Conservation (phyloP, 805 yeast species). For the Jamesozyma jinghongensis region DNA sequence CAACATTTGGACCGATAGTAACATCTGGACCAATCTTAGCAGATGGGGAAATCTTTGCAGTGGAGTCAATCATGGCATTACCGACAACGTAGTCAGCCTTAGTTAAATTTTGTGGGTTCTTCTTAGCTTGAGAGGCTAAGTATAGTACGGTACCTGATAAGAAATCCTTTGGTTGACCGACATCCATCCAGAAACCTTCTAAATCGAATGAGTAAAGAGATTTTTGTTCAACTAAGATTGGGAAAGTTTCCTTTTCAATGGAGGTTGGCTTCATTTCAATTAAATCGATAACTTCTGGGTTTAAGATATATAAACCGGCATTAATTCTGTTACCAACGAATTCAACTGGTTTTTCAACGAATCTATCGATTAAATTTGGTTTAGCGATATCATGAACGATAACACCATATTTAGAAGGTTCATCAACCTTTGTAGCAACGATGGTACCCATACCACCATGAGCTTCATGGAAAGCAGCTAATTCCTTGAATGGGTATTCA, state of each 20-base stretch:
- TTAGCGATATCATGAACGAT: slow-evolving; percentile 94
- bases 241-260: slow-evolving; percentile 99
- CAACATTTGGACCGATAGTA: slow-evolving; percentile 92
- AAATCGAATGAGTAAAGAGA: slow-evolving; percentile 89
- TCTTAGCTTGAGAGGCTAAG: slow-evolving; percentile 78
- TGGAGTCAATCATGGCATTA: slow-evolving; percentile 87
- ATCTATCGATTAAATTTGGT: slow-evolving; percentile 93
- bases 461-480: slow-evolving; percentile 83
- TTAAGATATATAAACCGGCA: slow-evolving; percentile 96
- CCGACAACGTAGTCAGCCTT: slow-evolving; percentile 70
- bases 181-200: slow-evolving; percentile 99
- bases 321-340: slow-evolving; percentile 99
- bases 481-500: slow-evolving; percentile 93
- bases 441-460: slow-evolving; percentile 98
- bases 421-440: slow-evolving; percentile 99
- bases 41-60: slow-evolving; percentile 84
- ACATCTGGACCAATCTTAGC: slow-evolving; percentile 99
- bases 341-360: slow-evolving; percentile 98
- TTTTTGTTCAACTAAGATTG: slow-evolving; percentile 80
- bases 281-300: slow-evolving; percentile 94
- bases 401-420: slow-evolving; percentile 99
- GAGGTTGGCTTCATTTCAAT: slow-evolving; percentile 98
- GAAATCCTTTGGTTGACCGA: slow-evolving; percentile 99
- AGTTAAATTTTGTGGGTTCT: slow-evolving; percentile 60
- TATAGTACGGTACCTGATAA: slow-evolving; percentile 90